Base-by-base conservation (phyloP, 1,284 basidiomycete genomes). In the Ustilago sp. region DNA sequence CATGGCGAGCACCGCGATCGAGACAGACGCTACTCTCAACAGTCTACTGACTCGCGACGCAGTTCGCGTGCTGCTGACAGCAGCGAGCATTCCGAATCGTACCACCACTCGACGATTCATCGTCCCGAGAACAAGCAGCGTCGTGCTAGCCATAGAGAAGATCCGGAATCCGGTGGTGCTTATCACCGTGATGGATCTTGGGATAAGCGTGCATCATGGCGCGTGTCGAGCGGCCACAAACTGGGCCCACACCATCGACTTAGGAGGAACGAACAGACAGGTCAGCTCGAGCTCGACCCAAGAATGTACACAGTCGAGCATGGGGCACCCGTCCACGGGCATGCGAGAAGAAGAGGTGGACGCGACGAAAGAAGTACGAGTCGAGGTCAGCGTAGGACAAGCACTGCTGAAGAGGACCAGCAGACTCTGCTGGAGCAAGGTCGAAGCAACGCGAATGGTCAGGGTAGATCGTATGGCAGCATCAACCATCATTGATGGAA, bases 201-300 rank as follows among this genome's bases (percentile, higher is more conserved):
- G 77, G 74, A 80, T 43, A 39, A 73, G 2, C 58, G 61, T 4
- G 74, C 77, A 2, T 74, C 70, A 8, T 82, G 80, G 80, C 68
- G 79, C 6, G 48, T 68, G 7, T 78, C 74, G 36, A 79, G 55
- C 17, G 76, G 72, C 4, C 80, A 82, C 68, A 82, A 82, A 59
- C 52, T 82, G 17, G 79, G 74, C 4, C 75, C 78, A 6, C 75
- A 80, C 31, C 74, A 77, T 48, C 74, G 64, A 53, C 50, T 77
- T 36, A 43, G 66, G 2, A 55, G 70, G 19, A 73, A 77, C 58
- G 63, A 68, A 41, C 60, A 69, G 63, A 73, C 66, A 9, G 74
- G 74, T 7, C 53, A 66, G 58, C 53, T 77, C 0, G 74, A 73
- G 47, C 47, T 77, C 7, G 70, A 76, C 50, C 74, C 74, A 39